Evolutionary conservation across 768 basidiomycete genomes (phyloP).

Genomic region (Amanita exitialis): DNA sequence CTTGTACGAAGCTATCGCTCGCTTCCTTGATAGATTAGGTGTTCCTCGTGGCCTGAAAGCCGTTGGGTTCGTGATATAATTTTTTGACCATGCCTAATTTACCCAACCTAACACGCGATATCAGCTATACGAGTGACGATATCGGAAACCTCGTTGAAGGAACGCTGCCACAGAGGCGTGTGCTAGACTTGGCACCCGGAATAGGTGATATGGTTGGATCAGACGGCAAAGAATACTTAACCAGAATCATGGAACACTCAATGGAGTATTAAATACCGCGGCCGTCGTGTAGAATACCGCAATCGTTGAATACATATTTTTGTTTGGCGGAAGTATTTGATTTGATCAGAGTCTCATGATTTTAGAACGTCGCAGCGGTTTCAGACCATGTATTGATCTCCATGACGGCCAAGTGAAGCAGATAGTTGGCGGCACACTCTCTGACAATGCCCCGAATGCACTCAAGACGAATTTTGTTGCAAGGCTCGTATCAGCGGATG

Average conservation of each 20-base stretch:
- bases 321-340: neutral
- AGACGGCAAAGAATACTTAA: conserved; percentile 77
- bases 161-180: conserved; percentile 84
- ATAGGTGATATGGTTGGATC: conserved; percentile 76
- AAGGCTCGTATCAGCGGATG: conserved; percentile 39
- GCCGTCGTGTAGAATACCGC: neutral
- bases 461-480: conserved; percentile 89
- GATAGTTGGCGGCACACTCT: conserved; percentile 92
- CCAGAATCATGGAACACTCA: conserved; percentile 69
- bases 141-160: conserved; percentile 77
- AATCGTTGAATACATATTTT: neutral
- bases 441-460: conserved; percentile 44
- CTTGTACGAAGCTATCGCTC: conserved; percentile 78
- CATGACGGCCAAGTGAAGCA: conserved; percentile 96
- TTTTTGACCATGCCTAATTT: neutral
- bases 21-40: conserved; percentile 77
- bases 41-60: conserved; percentile 82
- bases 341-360: conserved; percentile 15
- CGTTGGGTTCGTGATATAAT: conserved; percentile 39
- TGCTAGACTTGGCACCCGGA: conserved; percentile 87
- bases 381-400: conserved; percentile 94
- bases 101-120: neutral
- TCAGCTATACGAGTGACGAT: conserved; percentile 55
- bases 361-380: conserved; percentile 37
- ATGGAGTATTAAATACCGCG: conserved; percentile 50